Percentiles rank a stretch among this genome's conserved stretches.
These are phyloP conservation scores for Kwoniella shivajii DNA, from an alignment of 1,284 basidiomycete species.

Conservation along the genomic window DNA sequence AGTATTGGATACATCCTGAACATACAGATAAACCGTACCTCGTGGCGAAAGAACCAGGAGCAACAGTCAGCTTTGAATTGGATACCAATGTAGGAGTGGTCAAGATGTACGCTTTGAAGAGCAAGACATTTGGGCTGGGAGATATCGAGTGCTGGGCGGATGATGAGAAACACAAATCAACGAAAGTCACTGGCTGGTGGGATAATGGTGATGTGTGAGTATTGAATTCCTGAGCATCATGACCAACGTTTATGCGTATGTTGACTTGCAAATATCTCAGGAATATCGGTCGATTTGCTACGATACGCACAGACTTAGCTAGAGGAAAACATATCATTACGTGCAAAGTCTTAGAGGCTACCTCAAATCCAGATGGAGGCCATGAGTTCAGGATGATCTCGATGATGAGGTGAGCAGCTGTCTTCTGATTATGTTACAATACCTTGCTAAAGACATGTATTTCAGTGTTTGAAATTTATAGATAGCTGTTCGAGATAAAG, in stretches of 20 bases:
- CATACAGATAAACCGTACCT: conserved; percentile 51
- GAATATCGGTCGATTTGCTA: conserved; percentile 28
- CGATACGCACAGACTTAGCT: conserved; percentile 26
- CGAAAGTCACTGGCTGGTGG: conserved; percentile 45
- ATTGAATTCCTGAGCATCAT: neutral
- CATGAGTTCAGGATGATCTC: conserved; percentile 47
- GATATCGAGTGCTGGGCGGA: conserved; percentile 50
- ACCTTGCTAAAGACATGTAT: no score
- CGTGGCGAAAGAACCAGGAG: conserved; percentile 38
- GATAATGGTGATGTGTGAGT: conserved; percentile 44
- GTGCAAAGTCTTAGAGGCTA: conserved; percentile 38
- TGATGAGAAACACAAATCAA: conserved; percentile 29
- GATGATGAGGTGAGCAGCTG: conserved; percentile 35
- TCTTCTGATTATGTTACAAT: neutral
- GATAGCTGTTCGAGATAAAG: no score
- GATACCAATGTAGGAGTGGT: conserved; percentile 45
- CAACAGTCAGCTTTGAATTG: conserved; percentile 42
- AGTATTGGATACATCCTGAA: conserved; percentile 48
- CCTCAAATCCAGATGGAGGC: conserved; percentile 40
- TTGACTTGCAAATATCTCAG: conserved; percentile 5
- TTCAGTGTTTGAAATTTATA: no score
- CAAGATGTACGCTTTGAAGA: conserved; percentile 49
- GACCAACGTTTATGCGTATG: neutral
- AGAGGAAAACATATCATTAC: conserved; percentile 37
- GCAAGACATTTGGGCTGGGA: conserved; percentile 47